Evolutionary conservation across 352 stramenopile species (phyloP).

Genomic region (Phytopythium montanum): DNA sequence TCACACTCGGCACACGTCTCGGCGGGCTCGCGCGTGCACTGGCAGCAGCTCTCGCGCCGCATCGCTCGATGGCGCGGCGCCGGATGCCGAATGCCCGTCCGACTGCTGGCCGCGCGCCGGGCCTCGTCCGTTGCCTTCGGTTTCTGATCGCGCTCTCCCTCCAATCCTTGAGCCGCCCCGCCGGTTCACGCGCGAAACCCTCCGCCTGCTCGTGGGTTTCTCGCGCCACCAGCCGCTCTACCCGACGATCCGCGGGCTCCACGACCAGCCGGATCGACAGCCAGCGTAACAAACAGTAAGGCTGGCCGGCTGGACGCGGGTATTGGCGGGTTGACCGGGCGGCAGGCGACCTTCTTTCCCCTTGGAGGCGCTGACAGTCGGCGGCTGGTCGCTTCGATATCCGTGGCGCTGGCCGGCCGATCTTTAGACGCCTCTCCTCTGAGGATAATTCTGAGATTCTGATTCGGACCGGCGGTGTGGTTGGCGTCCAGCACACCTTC

Average conservation of each 20-base stretch:
- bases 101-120: not conserved
- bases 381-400: not conserved
- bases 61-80: not conserved
- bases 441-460: slow-evolving; percentile 3
- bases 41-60: slow-evolving; percentile 12
- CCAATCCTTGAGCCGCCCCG: not conserved
- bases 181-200: not conserved
- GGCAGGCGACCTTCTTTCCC: no score
- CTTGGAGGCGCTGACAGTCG: not conserved
- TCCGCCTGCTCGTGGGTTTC: no score
- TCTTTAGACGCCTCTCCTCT: not conserved
- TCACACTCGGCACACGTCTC: slow-evolving; percentile 25
- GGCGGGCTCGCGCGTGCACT: slow-evolving; percentile 16
- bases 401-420: not conserved
- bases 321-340: no score
- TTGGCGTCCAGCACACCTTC: no score
- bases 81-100: not conserved
- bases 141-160: not conserved
- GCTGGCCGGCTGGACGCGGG: no score
- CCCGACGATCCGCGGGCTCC: no score
- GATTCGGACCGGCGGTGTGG: not conserved
- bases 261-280: no score
- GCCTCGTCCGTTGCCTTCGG: not conserved
- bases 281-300: no score
- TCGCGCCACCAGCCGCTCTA: not conserved